A percentile compares a stretch with the other conserved stretches of the same genome.
Conservation (phyloP, 2,329 filamentous ascomycete genomes). For the Cladophialophora carrionii region DNA sequence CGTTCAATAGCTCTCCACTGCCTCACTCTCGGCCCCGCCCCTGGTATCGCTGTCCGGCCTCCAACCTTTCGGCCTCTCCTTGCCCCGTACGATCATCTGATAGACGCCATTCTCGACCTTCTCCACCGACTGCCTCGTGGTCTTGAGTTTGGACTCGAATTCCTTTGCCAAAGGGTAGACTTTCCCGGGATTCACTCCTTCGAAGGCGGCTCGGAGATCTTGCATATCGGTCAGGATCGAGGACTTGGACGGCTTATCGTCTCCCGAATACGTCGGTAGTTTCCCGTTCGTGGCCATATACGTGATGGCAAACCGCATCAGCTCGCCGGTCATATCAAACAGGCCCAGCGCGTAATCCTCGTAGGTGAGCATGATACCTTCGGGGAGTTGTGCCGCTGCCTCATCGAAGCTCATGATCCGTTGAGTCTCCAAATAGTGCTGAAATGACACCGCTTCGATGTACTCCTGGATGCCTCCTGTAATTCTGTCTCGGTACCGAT, state of each 20-base stretch:
- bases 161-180: conserved; percentile 62
- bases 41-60: conserved; percentile 67
- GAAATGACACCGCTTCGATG: conserved; percentile 86
- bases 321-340: conserved; percentile 91
- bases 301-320: conserved; percentile 96
- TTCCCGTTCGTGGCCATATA: conserved; percentile 67
- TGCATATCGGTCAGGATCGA: conserved; percentile 81
- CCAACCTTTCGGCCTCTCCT: conserved; percentile 89
- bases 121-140: conserved; percentile 84
- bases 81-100: conserved; percentile 81
- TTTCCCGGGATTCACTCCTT: conserved; percentile 65
- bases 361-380: conserved; percentile 67
- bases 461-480: conserved; percentile 86
- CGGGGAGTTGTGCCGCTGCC: conserved; percentile 51
- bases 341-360: conserved; percentile 89
- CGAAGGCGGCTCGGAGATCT: conserved; percentile 73
- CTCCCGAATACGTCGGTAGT: conserved; percentile 28
- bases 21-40: conserved; percentile 44
- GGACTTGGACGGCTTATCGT: conserved; percentile 47
- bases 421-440: conserved; percentile 81
- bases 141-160: conserved; percentile 77
- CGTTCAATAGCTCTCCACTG: conserved; percentile 42
- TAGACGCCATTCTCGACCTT: conserved; percentile 94
- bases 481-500: conserved; percentile 79
- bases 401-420: conserved; percentile 70